Percentiles rank a stretch among this genome's conserved stretches.
phyloP scores from a whole-genome alignment of 352 stramenopile genomes.

The Elongisporangium anandrum region DNA sequence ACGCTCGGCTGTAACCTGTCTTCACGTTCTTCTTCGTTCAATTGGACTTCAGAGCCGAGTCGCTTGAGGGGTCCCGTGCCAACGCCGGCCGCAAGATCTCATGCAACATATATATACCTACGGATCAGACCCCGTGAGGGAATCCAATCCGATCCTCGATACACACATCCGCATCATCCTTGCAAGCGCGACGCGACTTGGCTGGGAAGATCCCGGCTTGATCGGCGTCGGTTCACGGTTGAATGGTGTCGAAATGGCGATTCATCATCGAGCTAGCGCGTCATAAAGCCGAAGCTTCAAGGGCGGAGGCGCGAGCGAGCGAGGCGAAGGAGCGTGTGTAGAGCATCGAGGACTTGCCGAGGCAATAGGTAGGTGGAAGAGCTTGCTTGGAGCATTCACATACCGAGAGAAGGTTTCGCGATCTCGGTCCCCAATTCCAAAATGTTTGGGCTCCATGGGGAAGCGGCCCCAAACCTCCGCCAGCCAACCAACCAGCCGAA shows the following conservation, averaged over 20 bases:
- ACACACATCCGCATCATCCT: slow-evolving; percentile 52
- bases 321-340: background rate
- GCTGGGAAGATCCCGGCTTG: background rate
- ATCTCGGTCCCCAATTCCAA: slow-evolving; percentile 82
- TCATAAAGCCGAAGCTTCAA: background rate
- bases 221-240: slow-evolving; percentile 4
- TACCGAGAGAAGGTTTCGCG: slow-evolving; percentile 54
- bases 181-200: slow-evolving; percentile 18
- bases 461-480: background rate
- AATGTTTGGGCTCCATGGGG: slow-evolving; percentile 22
- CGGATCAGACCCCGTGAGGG: slow-evolving; percentile 39
- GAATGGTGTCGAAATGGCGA: background rate
- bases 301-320: slow-evolving; percentile 6
- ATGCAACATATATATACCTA: slow-evolving; percentile 78
- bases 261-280: background rate
- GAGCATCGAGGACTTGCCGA: slow-evolving; percentile 4
- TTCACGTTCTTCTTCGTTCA: background rate
- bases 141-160: slow-evolving; percentile 83
- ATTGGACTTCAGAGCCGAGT: background rate
- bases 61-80: background rate
- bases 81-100: background rate
- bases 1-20: background rate
- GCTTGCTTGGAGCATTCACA: slow-evolving; percentile 23
- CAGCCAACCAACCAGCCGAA: slow-evolving; percentile 9
- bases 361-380: slow-evolving; percentile 10